Conservation (phyloP, 2,329 filamentous ascomycete species). For the Trichoderma cornu-damae region DNA sequence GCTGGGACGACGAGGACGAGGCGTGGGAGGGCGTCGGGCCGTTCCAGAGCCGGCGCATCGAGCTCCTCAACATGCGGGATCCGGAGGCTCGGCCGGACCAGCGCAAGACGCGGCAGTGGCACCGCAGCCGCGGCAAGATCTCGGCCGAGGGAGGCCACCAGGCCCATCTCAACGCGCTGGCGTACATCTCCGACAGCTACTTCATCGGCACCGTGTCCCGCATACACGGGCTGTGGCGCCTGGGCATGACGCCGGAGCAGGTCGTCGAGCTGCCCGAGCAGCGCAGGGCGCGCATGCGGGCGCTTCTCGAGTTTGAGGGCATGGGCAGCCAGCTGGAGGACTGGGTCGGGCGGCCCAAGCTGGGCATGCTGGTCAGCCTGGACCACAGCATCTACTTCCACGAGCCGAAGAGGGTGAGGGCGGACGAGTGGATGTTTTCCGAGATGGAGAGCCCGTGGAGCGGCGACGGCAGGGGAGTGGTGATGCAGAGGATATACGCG, state of each 20-base stretch:
- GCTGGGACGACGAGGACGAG: conserved; percentile 42
- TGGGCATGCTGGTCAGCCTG: conserved; percentile 82
- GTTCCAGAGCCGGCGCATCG: conserved; percentile 43
- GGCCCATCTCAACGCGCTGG: conserved; percentile 80
- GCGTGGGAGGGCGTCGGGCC: conserved; percentile 48
- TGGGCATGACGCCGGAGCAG: conserved; percentile 51
- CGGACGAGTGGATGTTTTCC: conserved; percentile 72
- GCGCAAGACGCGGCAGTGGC: conserved; percentile 68
- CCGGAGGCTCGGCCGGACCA: conserved; percentile 48
- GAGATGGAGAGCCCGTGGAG: conserved; percentile 80
- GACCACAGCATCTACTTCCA: conserved; percentile 72
- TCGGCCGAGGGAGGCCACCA: conserved; percentile 66
- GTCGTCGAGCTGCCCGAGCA: conserved; percentile 47
- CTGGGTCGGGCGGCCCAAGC: conserved; percentile 47
- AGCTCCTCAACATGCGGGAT: conserved; percentile 35
- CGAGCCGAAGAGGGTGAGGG: conserved; percentile 52
- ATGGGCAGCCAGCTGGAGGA: conserved; percentile 40
- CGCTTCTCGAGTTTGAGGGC: conserved; percentile 41
- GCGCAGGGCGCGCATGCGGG: conserved; percentile 34
- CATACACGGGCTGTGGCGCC: conserved; percentile 75
- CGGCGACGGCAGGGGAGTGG: conserved; percentile 70
- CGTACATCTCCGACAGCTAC: conserved; percentile 88
- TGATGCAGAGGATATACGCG: conserved; percentile 68
- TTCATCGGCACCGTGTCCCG: conserved; percentile 87
- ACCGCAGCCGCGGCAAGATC: conserved; percentile 69